phyloP scores from a whole-genome alignment of 345 rosid species.

The Arabidopsis suecica region DNA sequence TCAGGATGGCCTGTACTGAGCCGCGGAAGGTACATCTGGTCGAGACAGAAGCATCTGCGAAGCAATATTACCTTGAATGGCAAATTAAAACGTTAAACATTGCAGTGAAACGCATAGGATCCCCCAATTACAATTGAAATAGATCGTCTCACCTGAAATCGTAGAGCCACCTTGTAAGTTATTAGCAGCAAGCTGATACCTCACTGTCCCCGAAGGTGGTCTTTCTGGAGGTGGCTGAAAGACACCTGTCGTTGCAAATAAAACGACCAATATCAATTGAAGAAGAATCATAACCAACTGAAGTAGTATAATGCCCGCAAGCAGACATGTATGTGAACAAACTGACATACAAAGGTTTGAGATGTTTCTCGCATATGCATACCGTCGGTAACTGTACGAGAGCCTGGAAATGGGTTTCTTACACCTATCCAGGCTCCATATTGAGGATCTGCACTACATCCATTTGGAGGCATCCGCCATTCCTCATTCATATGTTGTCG shows the following conservation, averaged over 20 bases:
- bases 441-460: conserved; percentile 60
- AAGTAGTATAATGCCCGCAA: conserved; percentile 12
- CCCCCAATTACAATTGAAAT: conserved; percentile 13
- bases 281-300: conserved; percentile 20
- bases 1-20: conserved; percentile 77
- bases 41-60: conserved; percentile 64
- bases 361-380: conserved; percentile 35
- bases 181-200: conserved; percentile 58
- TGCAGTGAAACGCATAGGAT: conserved; percentile 24
- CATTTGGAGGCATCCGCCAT: conserved; percentile 69
- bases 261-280: conserved; percentile 30
- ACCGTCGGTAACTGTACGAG: conserved; percentile 68
- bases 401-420: conserved; percentile 62
- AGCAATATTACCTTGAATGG: conserved; percentile 66
- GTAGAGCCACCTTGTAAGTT: conserved; percentile 63
- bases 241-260: conserved; percentile 59
- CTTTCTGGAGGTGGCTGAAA: conserved; percentile 72
- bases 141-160: conserved; percentile 52
- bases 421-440: conserved; percentile 71
- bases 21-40: conserved; percentile 65
- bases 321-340: conserved; percentile 27
- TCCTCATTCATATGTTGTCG: conserved; percentile 64
- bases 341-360: conserved; percentile 18
- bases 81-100: conserved; percentile 30
- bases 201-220: conserved; percentile 60